These are phyloP conservation scores for Ogataea philodendri DNA, from an alignment of 805 yeast genomes.

Conservation along the genomic window DNA sequence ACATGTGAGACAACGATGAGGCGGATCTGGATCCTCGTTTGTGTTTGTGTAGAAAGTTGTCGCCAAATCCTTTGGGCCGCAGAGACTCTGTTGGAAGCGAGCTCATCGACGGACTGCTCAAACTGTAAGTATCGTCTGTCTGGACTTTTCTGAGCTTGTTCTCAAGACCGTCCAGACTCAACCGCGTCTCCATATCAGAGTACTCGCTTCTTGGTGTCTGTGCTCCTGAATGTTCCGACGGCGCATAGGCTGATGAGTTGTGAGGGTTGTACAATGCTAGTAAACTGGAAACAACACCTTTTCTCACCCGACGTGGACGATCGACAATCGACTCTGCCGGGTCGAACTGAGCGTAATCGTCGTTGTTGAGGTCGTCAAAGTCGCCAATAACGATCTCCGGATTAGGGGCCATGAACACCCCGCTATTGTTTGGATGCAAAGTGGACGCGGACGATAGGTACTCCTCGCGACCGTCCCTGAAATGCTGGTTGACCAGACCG, in stretches of 20 bases:
- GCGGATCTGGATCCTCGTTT: slow-evolving; percentile 13
- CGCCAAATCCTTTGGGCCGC: slow-evolving; percentile 20
- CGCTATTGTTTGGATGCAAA: slow-evolving; percentile 12
- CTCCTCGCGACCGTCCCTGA: slow-evolving; percentile 27
- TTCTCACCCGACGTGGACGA: slow-evolving; percentile 61
- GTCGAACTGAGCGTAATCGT: slow-evolving; percentile 40
- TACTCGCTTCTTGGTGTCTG: slow-evolving; percentile 23
- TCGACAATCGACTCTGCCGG: slow-evolving; percentile 45
- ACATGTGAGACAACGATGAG: slow-evolving; percentile 15
- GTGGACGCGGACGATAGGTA: slow-evolving; percentile 18
- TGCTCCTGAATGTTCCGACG: slow-evolving; percentile 21
- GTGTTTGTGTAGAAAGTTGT: slow-evolving; percentile 15
- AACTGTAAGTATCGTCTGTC: slow-evolving; percentile 6
- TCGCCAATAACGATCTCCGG: slow-evolving; percentile 37
- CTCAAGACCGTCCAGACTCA: slow-evolving; percentile 22
- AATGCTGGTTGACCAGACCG: slow-evolving; percentile 51
- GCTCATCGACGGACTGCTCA: slow-evolving; percentile 9
- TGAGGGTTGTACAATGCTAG: slow-evolving; percentile 59
- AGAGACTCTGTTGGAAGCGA: slow-evolving; percentile 1
- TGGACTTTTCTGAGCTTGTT: slow-evolving; percentile 18
- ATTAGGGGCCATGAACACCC: slow-evolving; percentile 24
- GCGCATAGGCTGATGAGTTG: slow-evolving; percentile 30
- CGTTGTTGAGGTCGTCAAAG: slow-evolving; percentile 31
- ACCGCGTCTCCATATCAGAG: slow-evolving; percentile 15
- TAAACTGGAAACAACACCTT: slow-evolving; percentile 82